Evolutionary conservation across 768 basidiomycete species (phyloP), one percentile per base, ranked within the genome.

Genomic region (Sutorius australiensis): DNA sequence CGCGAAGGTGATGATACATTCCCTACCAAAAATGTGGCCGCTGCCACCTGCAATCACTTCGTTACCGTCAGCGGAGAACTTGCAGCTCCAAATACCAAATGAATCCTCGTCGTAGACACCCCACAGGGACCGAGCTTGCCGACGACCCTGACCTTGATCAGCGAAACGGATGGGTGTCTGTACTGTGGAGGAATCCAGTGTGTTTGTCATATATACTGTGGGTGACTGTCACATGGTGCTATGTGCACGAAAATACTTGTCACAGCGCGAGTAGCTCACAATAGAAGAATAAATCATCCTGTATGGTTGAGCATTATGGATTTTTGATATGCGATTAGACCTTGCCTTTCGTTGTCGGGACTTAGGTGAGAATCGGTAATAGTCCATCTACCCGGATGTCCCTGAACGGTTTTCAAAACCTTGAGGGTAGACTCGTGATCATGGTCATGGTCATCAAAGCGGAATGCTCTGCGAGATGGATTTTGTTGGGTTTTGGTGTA

Each of bases 31-130:
- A 27, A 91, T 83, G 34, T 86, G 84, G 9, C 89, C 89, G 36
- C 80, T 84, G 3, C 92, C 94, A 12, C 95, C 95, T 28, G 95
- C 95, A 40, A 99, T 81, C 17, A 98, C 84, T 70, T 99, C 97
- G 43, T 88, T 91, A 1, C 93, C 95, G 62, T 98, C 95, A 7
- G 95, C 92, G 33, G 94, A 98, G 68, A 98, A 98, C 39, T 90
- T 83, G 66, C 95, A 93, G 57, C 90, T 92, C 86, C 91, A 99
- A 49, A 98, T 89, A 44, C 89, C 83, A 53, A 83, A 86, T 14
- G 75, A 72, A 34, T 80, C 79, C 7, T 75, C 69, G 28, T 74
- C 73, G 16, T 63, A 64, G 42, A 17, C 8, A 19, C 68, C 69
- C 64, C 73, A 75, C n/a, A 53, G 40, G 33, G 70, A 56, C 16